Base-by-base conservation (phyloP, 2,329 filamentous ascomycete species). In the Harringtonia aguacate region DNA sequence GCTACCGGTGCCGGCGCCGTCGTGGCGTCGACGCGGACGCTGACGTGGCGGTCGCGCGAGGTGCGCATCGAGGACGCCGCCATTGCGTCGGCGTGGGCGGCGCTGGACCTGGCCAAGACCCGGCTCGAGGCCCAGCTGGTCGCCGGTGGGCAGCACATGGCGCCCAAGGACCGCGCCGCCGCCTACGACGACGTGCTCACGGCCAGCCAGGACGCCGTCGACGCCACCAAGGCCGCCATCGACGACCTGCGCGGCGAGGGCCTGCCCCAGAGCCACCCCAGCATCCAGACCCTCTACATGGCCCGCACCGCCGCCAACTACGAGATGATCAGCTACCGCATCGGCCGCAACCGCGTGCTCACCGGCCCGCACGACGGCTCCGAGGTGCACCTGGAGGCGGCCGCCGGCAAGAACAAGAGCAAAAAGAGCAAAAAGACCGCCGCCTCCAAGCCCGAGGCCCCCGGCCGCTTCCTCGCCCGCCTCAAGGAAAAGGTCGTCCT, bases 231-330 rank as follows among this genome's bases (percentile, higher is more conserved):
- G 62, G 81, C 84, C 54, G 88, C 88, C 12, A 94, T 95, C 47
- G 90, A 97, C 52, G 92, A 97, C 60, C 69, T 95, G 46, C 77
- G 78, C 41, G 80, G 76, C 47, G 92, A 98, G 59, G 85, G 87
- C 1, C 77, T 95, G 14, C 76, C 86, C 20, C 85, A 87, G 59
- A 81, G 86, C 45, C 90, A 98, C 57, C 67, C 78, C 30, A 79
- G 87, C 46, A 88, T 98, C 80, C 92, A 98, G 64, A 81, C 88
- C 54, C 68, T 98, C 37, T 89, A 95, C 53, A 84, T 98, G 46
- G 94, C 89, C 4, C 83, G 85, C 48, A 94, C 94, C 0, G 88
- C 90, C 2, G 86, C 97, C 45, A 94, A 92, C 62, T 97, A 94
- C 61, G 86, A 86, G 52, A 79, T 95, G 62, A 84, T 98, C 45